Evolutionary conservation across 495 filamentous ascomycete species (phyloP).

Genomic region (Chlorociboria aeruginascens): DNA sequence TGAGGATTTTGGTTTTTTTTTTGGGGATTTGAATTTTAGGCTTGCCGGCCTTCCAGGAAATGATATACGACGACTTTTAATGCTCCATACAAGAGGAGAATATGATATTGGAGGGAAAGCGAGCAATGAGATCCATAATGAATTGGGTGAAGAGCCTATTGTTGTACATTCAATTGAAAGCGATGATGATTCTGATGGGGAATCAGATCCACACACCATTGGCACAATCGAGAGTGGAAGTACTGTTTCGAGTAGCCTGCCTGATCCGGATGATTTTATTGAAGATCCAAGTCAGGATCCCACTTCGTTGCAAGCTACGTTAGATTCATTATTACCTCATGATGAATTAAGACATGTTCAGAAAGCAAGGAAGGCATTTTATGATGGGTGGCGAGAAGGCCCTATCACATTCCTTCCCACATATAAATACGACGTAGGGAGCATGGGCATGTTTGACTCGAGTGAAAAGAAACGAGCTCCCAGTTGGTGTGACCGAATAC

Average conservation of each 20-base stretch:
- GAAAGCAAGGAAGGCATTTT: slow-evolving; percentile 60
- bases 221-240: slow-evolving; percentile 9
- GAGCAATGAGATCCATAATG: slow-evolving; percentile 21
- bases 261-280: slow-evolving; percentile 43
- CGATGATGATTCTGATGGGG: slow-evolving; percentile 24
- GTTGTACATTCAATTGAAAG: slow-evolving; percentile 17
- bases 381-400: slow-evolving; percentile 88
- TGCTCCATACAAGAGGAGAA: slow-evolving; percentile 67
- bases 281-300: slow-evolving; percentile 39
- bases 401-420: slow-evolving; percentile 81
- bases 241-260: slow-evolving; percentile 22
- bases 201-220: slow-evolving; percentile 6
- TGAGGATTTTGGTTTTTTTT: slow-evolving; percentile 91
- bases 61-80: slow-evolving; percentile 77
- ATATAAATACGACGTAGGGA: slow-evolving; percentile 96
- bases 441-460: slow-evolving; percentile 81
- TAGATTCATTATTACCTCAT: slow-evolving; percentile 76
- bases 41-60: slow-evolving; percentile 79
- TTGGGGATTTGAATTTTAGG: slow-evolving; percentile 93
- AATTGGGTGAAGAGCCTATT: slow-evolving; percentile 22
- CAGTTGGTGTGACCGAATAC: slow-evolving; percentile 96
- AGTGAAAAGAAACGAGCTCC: slow-evolving; percentile 87
- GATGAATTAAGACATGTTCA: slow-evolving; percentile 78
- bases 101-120: slow-evolving; percentile 39
- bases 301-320: slow-evolving; percentile 62